Base-by-base conservation (phyloP, 495 filamentous ascomycete genomes). In the Neurospora hispaniola region DNA sequence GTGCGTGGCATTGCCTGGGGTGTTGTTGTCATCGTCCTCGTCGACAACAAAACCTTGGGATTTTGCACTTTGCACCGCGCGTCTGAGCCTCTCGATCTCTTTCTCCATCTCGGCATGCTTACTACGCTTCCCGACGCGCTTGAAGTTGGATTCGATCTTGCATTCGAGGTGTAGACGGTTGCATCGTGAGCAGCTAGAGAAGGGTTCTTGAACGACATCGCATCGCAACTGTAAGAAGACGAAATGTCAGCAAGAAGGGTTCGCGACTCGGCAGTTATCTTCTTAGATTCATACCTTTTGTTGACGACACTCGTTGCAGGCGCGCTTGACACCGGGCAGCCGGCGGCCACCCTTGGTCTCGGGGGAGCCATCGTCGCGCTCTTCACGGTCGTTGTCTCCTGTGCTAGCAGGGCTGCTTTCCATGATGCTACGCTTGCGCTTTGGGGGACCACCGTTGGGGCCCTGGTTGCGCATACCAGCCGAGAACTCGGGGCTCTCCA, bases 61-160 rank as follows among this genome's bases (percentile, higher is more conserved):
- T 80, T 82, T 83, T 71, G 85, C 87, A 73, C 77, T 78, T 69
- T 84, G 80, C 69, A 87, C 82, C 74, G 80, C 86, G 40, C 80
- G 82, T 62, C 83, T 82, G 71, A 85, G 79, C 71, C 82, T 84
- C 69, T 91, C 90, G 75, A 93, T 90, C 83, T 93, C 90, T 82
- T 91, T 92, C 79, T 96, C 94, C 93, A 97, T 96, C 81, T 97
- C 94, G 68, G 93, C 93, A 81, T 97, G 93, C 77, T 92, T 92
- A 73, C 89, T 93, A 69, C 94, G 89, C 85, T 98, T 98, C 70
- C 93, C 94, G 42, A 97, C 86, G 70, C 94, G 91, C 83, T 96
- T 96, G 84, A 98, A 98, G 78, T 94, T 94, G 74, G 91, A 92
- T 80, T 97, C 93, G 79, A 98, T 97, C 77, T 93, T 93, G 86